Evolutionary conservation across 768 basidiomycete species (phyloP), one percentile per base, ranked within the genome.

Genomic region (Clitopilus hobsonii): DNA sequence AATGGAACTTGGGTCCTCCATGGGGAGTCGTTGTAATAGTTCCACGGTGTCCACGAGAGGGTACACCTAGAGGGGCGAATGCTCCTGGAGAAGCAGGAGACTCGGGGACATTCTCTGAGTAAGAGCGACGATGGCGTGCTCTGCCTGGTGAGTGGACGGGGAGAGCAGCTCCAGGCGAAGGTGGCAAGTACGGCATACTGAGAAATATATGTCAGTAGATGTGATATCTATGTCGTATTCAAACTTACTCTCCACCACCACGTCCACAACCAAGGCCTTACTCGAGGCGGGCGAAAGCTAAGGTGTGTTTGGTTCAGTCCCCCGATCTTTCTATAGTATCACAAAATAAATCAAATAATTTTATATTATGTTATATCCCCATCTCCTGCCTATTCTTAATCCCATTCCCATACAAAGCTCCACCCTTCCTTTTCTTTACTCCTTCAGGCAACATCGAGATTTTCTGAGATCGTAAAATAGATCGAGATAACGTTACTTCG

Each of bases 21-120:
- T 45, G 41, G n/a, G 41, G 41, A 45, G 41, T 45, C 4, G 16
- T 18, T 45, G 41, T 20, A 20, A 20, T 5, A 16, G 41, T 45
- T 45, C 41, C 41, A 45, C 53, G 50, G 49, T 51, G 32, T 28
- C 53, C 53, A 11, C 30, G 62, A 23, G 48, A 65, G 48, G 83
- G 83, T 29, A 83, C 75, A 26, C 74, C 73, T 45, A 84, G 69
- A 10, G 78, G 67, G 16, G 71, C 70, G 54, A 84, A 83, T 20
- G 83, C 74, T 56, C 81, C 82, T 20, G 71, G 65, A 36, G 75
- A 74, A 51, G 63, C 14, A 24, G 49, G 64, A 54, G 75, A 71
- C n/a, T n/a, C n/a, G n/a, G n/a, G n/a, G n/a, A n/a, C n/a, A n/a
- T n/a, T n/a, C 24, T 75, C 71, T 38, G 72, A 68, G 62, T 70